Base-by-base conservation (phyloP, 1,139 yeast genomes). In the Suhomyces wounanorum region DNA sequence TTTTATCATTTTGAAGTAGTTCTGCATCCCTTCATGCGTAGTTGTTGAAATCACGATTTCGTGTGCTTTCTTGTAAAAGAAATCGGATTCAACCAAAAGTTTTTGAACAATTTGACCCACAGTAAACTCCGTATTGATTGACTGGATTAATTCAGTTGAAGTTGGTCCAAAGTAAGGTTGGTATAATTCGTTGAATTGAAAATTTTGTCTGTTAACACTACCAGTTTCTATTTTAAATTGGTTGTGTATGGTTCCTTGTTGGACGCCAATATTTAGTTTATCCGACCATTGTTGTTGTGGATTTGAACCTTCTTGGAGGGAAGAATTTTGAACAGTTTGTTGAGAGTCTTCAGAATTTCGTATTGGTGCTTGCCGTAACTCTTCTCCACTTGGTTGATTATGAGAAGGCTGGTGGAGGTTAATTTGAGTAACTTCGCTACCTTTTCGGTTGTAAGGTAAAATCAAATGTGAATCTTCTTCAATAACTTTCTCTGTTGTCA, bases 1-100 rank as follows among this genome's bases (percentile, higher is more conserved):
- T 49, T 67, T 73, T n/a, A 81, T 66, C 54, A 72, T 59, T 37
- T 65, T 66, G 50, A 60, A 66, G 54, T 80, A 80, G 1, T 56
- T 56, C 10, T 57, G 49, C 1, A 62, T 40, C 0, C 75, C 73
- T 8, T 44, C 25, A 14, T 44, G 30, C 1, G 59, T 43, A 18
- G 51, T 52, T 1, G 62, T 53, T 8, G 47, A 39, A 2, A 57
- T 44, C n/a, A 55, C 70, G 2, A 51, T 30, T 2, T 47, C 49
- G 52, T 68, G 70, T 7, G 79, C 78, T 25, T 58, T 55, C 5
- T 52, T 28, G 7, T 67, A 44, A 49, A 67, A 70, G 43, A 45
- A 58, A 11, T 67, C 66, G 1, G 74, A 62, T 7, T 64, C 47
- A 13, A 46, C 26, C 0, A 66, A 37, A 43, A 65, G 56, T 28